phyloP scores from a whole-genome alignment of 1,284 basidiomycete genomes.

The Vanrija sp. region DNA sequence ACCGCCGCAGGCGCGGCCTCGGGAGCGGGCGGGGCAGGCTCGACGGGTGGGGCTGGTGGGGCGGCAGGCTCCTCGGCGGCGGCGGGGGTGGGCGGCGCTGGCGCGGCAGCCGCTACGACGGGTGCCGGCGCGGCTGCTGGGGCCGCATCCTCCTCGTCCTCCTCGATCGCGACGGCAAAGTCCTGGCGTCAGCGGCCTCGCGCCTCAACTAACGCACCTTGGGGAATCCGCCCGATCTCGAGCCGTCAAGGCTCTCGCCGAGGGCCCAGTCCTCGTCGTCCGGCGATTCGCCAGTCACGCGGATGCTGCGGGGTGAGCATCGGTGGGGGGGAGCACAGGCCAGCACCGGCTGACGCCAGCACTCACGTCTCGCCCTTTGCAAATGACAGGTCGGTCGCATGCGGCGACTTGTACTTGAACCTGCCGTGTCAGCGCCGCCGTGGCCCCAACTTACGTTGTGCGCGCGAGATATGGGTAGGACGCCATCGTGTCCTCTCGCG shows the following conservation, averaged over 20 bases:
- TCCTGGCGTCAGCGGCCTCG: slow-evolving; percentile 27
- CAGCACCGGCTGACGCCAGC: not conserved
- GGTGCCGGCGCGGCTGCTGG: not conserved
- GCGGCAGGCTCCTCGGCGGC: not conserved
- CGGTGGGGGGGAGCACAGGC: not conserved
- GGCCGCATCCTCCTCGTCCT: slow-evolving; percentile 9
- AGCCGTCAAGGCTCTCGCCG: slow-evolving; percentile 45
- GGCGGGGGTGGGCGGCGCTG: not conserved
- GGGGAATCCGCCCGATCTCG: slow-evolving; percentile 45
- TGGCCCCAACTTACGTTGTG: slow-evolving; percentile 35
- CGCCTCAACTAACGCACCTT: slow-evolving; percentile 29
- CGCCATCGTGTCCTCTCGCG: slow-evolving; percentile 18
- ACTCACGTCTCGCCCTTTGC: slow-evolving; percentile 48
- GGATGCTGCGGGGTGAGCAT: slow-evolving; percentile 28
- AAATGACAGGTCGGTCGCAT: slow-evolving; percentile 49
- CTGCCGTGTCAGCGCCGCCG: slow-evolving; percentile 16
- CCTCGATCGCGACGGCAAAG: slow-evolving; percentile 34
- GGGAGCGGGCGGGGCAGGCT: too few relatives aligned
- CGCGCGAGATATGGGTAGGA: slow-evolving; percentile 46
- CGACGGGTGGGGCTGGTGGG: too few relatives aligned
- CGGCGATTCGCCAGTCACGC: slow-evolving; percentile 43
- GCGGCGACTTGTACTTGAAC: slow-evolving; percentile 49
- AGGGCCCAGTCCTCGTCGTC: slow-evolving; percentile 50
- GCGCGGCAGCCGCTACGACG: not conserved
- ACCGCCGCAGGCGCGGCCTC: slow-evolving; percentile 24